A percentile compares a stretch with the other conserved stretches of the same genome.
Evolutionary conservation across 1,284 basidiomycete genomes (phyloP).

Genomic region (Coniferiporia sulphurascens): DNA sequence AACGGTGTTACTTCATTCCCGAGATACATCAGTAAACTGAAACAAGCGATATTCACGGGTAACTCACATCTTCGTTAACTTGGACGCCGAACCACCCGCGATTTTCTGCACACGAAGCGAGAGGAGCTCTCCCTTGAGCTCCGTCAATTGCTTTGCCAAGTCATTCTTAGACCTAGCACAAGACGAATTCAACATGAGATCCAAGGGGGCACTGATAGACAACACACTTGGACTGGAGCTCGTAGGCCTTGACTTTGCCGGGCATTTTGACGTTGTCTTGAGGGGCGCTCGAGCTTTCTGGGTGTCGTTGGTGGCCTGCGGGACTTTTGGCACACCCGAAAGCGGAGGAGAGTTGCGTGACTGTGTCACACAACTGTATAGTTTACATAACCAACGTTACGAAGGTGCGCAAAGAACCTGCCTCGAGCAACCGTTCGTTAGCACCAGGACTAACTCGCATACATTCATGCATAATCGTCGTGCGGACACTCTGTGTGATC

Average conservation of each 20-base stretch:
- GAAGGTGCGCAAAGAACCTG: no score
- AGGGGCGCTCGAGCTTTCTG: neutral
- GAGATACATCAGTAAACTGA: constrained; percentile 8
- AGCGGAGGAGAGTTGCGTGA: neutral
- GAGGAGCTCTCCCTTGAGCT: constrained; percentile 96
- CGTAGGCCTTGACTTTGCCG: constrained; percentile 93
- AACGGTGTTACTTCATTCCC: constrained; percentile 73
- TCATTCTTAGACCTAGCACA: constrained; percentile 88
- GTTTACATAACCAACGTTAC: neutral
- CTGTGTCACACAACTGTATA: neutral
- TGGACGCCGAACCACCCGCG: constrained; percentile 91
- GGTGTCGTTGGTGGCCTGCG: neutral
- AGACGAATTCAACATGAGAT: constrained; percentile 12
- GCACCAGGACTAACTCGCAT: no score
- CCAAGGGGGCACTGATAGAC: constrained; percentile 5
- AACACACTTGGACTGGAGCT: constrained; percentile 94
- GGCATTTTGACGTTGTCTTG: constrained; percentile 52
- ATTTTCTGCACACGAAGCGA: constrained; percentile 96
- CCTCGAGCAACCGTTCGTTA: no score
- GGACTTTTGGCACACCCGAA: neutral
- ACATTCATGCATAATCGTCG: no score
- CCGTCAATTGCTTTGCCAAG: constrained; percentile 90
- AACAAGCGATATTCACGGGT: neutral
- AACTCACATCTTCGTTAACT: constrained; percentile 95
- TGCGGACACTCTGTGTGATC: no score